Evolutionary conservation across 2,329 filamentous ascomycete species (phyloP), one percentile per base, ranked within the genome.

Genomic region (Penicillium palitans): DNA sequence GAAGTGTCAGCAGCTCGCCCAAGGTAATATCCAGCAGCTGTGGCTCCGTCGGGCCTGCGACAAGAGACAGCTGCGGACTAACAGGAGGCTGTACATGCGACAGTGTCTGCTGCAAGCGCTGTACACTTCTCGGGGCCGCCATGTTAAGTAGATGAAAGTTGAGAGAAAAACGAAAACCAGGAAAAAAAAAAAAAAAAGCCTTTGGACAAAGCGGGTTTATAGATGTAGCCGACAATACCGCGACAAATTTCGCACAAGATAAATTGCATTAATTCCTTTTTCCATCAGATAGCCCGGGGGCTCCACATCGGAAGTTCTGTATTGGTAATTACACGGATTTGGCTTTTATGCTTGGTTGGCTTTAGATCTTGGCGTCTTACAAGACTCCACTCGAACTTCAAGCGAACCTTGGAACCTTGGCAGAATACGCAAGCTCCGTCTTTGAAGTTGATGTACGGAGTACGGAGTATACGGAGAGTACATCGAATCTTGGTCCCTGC

Each of bases 21-120:
- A 93, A 81, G 0, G 88, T 91, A 50, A 91, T 76, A 59, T 91
- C 85, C 48, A 90, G 80, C 39, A 93, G 81, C 1, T 87, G 86
- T 58, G 89, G 87, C 63, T 90, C 83, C 44, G 84, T 81, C 2
- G 87, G 85, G 1, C 90, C 90, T 53, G 89, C 81, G 31, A 93
- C 82, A 21, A 91, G 74, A 0, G 89, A 83, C 47, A 80, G 63
- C 27, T 65, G 59, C 12, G 61, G 49, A 4, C 47, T 55, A 19
- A 58, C 35, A 1, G 57, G 53, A 4, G 67, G 61, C 45, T 69
- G 64, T 17, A 71, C 54, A 52, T 74, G 71, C n/a, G 66, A 68
- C 31, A 69, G 61, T 10, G 66, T 72, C 57, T 70, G 69, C 52
- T 71, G 68, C 48, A 73, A 63, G 47, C 70, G 68, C 50, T 69